Evolutionary conservation across 345 rosid species (phyloP), one percentile per base, ranked within the genome.

Genomic region (Arabis hirsuta): DNA sequence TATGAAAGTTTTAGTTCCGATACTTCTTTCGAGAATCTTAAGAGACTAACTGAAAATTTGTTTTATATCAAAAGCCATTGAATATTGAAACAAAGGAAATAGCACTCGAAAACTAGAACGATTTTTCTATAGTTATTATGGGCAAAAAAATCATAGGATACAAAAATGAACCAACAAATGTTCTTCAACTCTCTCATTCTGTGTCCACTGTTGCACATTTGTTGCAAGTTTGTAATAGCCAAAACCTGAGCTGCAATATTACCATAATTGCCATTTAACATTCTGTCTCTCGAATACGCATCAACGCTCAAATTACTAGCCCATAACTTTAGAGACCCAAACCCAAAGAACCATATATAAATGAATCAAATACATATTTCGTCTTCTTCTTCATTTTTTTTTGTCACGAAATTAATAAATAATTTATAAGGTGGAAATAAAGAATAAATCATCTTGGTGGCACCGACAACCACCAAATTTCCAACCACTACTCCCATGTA

Each of bases 391-490:
- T 16, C 16, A 16, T 16, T 12, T 44, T 44, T 3, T 13, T 44
- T 32, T 34, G 38, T 34, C 38, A 6, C 38, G 38, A 34, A 34
- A n/a, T 12, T 12, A 42, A 12, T 13, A 50, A 48, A 24, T 51
- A 26, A 19, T 32, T 9, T 22, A 39, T 11, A 32, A 59, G 39
- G 47, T 22, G 31, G 36, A 72, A 50, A 52, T 63, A 14, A 54
- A 32, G 24, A 63, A 54, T 54, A 72, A 63, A 34, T 0, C 14
- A 36, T 34, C 9, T 45, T 44, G 32, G 71, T 73, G 64, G 56
- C 71, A 73, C 76, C 71, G 76, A 73, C 76, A 73, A 24, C 41
- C 71, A 69, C 79, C 74, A 76, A 69, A 62, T 62, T 24, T 75
- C 66, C 71, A 76, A 76, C 79, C 60, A 76, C 79, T 62, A 56